Evolutionary conservation across 352 stramenopile species (phyloP).

Genomic region (Pythium utonaiense): DNA sequence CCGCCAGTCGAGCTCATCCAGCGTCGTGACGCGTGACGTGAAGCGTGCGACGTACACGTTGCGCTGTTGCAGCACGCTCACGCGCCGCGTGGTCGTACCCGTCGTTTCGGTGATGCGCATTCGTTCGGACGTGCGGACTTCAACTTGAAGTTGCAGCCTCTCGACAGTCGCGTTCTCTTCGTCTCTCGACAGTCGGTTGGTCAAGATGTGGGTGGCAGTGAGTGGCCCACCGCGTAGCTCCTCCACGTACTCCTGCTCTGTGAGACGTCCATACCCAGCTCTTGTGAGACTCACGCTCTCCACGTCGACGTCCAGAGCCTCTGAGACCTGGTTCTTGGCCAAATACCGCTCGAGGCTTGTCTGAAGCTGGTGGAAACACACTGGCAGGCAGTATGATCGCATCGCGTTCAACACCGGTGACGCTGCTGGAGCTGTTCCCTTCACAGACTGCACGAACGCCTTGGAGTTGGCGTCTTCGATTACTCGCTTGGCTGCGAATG

Average conservation of each 20-base stretch:
- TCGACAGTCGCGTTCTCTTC: slow-evolving; percentile 2
- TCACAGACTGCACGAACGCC: neutral
- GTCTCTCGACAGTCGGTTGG: neutral
- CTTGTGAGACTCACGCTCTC: slow-evolving; percentile 6
- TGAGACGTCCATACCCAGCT: slow-evolving; percentile 10
- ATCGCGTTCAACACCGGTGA: slow-evolving; percentile 1
- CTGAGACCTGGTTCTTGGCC: neutral
- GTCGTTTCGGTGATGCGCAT: neutral
- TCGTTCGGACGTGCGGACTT: slow-evolving; percentile 11
- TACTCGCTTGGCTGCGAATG: slow-evolving; percentile 1
- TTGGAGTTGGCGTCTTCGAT: slow-evolving; percentile 10
- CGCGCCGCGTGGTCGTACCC: neutral
- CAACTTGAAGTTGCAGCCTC: slow-evolving; percentile 14
- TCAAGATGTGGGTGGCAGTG: neutral
- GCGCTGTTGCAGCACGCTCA: slow-evolving; percentile 3
- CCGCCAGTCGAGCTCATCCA: slow-evolving; percentile 17
- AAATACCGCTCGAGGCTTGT: neutral
- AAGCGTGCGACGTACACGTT: slow-evolving; percentile 16
- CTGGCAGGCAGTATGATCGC: slow-evolving; percentile 14
- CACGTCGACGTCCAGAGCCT: neutral
- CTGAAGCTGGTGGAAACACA: slow-evolving; percentile 8
- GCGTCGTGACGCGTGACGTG: slow-evolving; percentile 9
- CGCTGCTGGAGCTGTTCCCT: neutral
- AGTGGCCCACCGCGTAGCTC: slow-evolving; percentile 3
- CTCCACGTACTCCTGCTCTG: slow-evolving; percentile 2